Conservation (phyloP, 805 yeast genomes). For the Lipomyces yamanashiensis region DNA sequence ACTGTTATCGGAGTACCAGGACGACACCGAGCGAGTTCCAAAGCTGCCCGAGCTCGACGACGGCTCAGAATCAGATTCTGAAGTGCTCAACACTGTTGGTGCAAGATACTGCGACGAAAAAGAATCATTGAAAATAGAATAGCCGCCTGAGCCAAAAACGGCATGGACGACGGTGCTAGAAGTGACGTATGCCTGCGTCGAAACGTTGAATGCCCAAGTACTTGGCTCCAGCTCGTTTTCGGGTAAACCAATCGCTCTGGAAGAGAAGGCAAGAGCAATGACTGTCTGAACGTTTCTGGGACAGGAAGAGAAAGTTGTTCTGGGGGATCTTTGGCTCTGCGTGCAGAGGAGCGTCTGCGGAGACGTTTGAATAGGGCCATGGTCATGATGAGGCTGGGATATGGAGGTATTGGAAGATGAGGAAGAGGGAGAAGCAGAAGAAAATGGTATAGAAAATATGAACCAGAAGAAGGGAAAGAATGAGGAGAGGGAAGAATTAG, state of each 20-base stretch:
- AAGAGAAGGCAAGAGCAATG: conserved; percentile 21
- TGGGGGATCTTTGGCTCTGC: neutral
- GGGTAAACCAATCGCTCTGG: conserved; percentile 12
- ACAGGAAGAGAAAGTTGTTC: conserved; percentile 7
- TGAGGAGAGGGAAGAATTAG: neutral
- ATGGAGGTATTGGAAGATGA: neutral
- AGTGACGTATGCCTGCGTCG: conserved; percentile 6
- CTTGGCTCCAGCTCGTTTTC: neutral
- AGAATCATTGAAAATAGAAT: neutral
- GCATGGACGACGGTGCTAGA: conserved; percentile 1
- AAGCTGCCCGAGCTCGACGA: too few relatives aligned
- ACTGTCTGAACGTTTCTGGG: conserved; percentile 18
- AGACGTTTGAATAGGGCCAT: neutral
- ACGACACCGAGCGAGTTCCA: too few relatives aligned
- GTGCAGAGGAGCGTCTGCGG: neutral
- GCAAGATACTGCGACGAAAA: neutral
- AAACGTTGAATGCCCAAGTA: neutral
- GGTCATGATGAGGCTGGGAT: neutral
- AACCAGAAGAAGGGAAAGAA: neutral
- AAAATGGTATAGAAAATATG: neutral
- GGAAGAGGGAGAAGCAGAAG: neutral
- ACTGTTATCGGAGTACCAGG: too few relatives aligned
- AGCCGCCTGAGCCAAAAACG: conserved; percentile 1
- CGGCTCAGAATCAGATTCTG: too few relatives aligned
- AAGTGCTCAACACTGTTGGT: too few relatives aligned